Conservation (phyloP, 192 early-diverging fungal genomes). For the Dissophora ornata region DNA sequence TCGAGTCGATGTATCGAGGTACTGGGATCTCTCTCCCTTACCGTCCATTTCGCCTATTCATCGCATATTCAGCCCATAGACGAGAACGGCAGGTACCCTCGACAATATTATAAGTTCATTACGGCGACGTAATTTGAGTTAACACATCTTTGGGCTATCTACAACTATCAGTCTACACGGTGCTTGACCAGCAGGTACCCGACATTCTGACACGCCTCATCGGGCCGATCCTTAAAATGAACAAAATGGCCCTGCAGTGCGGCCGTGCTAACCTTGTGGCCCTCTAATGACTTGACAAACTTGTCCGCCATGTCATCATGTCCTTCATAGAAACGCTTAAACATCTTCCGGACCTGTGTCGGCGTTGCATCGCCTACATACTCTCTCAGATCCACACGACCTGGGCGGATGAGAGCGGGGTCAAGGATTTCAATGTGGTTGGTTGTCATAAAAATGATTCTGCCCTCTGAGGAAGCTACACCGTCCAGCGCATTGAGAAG, state of each 20-base stretch:
- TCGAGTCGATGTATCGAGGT: too few species aligned
- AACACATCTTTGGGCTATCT: too few species aligned
- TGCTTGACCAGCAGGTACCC: slow-evolving; percentile 13
- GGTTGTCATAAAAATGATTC: slow-evolving; percentile 93
- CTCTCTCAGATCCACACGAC: slow-evolving; percentile 81
- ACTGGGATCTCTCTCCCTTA: too few species aligned
- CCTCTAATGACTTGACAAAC: slow-evolving; percentile 72
- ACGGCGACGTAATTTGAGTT: too few species aligned
- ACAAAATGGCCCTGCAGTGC: slow-evolving; percentile 98
- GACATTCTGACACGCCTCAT: slow-evolving; percentile 71
- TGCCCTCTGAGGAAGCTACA: slow-evolving; percentile 85
- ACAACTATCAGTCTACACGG: neutral
- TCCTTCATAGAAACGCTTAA: slow-evolving; percentile 81
- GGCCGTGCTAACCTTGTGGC: slow-evolving; percentile 80
- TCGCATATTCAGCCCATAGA: too few species aligned
- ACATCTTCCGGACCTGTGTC: slow-evolving; percentile 78
- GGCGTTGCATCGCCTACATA: slow-evolving; percentile 79
- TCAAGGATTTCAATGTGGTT: slow-evolving; percentile 86
- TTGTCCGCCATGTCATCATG: slow-evolving; percentile 66
- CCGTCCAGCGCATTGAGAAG: slow-evolving; percentile 92
- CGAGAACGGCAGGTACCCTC: too few species aligned
- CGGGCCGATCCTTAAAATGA: slow-evolving; percentile 79
- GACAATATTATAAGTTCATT: too few species aligned
- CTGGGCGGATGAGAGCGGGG: slow-evolving; percentile 83
- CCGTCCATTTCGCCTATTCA: too few species aligned